A percentile compares a stretch with the other conserved stretches of the same genome.
Conservation (phyloP, 108 stramenopile species). For the Epithemia pelagica region DNA sequence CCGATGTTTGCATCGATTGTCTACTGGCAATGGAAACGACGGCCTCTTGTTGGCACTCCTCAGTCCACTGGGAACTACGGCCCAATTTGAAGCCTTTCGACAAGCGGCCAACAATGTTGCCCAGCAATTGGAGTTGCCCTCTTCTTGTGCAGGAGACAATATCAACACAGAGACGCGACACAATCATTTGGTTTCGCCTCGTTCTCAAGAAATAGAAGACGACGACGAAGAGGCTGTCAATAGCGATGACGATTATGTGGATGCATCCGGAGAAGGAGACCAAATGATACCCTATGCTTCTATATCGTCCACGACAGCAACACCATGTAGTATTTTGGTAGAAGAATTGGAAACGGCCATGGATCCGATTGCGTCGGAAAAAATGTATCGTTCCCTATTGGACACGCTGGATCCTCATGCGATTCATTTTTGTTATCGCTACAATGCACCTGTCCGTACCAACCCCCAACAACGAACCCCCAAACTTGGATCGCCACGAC, state of each 20-base stretch:
- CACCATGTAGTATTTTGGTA: background rate
- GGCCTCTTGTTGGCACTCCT: slow-evolving; percentile 48
- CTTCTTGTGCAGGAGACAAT: background rate
- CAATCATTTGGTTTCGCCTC: background rate
- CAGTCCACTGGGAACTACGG: slow-evolving; percentile 47
- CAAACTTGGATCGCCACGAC: background rate
- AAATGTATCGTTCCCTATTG: background rate
- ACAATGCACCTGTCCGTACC: slow-evolving; percentile 17
- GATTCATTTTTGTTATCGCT: slow-evolving; percentile 32
- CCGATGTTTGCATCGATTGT: slow-evolving; percentile 42
- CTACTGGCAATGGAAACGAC: too few relatives aligned
- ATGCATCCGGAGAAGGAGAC: slow-evolving; percentile 3
- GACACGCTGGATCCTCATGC: background rate
- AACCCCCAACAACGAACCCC: background rate
- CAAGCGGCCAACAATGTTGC: slow-evolving; percentile 3
- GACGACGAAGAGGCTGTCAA: background rate
- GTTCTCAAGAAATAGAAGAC: background rate
- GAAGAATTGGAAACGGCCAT: background rate
- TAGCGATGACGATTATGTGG: slow-evolving; percentile 39
- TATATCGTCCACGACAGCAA: background rate
- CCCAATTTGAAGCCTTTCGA: slow-evolving; percentile 64
- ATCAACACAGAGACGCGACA: background rate
- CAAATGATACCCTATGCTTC: background rate
- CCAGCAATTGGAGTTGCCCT: background rate
- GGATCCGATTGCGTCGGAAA: background rate